phyloP scores from a whole-genome alignment of 208 protist species.

The Trypanosomatidae sp. region DNA sequence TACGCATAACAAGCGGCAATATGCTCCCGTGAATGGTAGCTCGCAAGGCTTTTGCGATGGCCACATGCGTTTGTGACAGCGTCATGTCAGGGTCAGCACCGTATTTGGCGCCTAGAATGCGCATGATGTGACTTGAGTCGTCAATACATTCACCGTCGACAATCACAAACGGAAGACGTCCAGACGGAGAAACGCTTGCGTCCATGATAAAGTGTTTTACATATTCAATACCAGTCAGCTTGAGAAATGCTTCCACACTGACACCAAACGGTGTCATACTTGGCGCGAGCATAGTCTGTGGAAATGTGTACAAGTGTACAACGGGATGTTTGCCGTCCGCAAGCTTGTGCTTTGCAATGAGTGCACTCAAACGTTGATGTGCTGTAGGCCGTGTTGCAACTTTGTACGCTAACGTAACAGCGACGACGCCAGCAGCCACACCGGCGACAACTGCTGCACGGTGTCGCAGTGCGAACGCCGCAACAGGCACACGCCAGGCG shows the following conservation, averaged over 20 bases:
- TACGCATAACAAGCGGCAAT: conserved; percentile 21
- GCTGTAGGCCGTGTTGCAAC: too few relatives aligned
- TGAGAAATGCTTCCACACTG: conserved; percentile 37
- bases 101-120: conserved; percentile 21
- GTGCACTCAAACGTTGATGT: too few relatives aligned
- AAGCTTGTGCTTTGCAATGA: too few relatives aligned
- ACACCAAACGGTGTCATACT: conserved; percentile 31
- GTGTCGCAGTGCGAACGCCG: too few relatives aligned
- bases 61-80: conserved; percentile 19
- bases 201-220: conserved; percentile 20
- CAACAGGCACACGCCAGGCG: too few relatives aligned
- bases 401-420: too few relatives aligned
- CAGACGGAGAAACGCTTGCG: conserved; percentile 12
- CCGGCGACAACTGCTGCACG: too few relatives aligned
- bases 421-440: too few relatives aligned
- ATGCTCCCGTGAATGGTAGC: conserved; percentile 26
- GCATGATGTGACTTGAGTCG: conserved; percentile 13
- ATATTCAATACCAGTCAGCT: conserved; percentile 38
- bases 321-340: too few relatives aligned
- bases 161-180: conserved; percentile 29
- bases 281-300: conserved; percentile 22
- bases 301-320: conserved; percentile 38
- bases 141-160: conserved; percentile 17
- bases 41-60: conserved; percentile 21
- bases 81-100: conserved; percentile 16